Percentiles rank a stretch among this genome's conserved stretches.
phyloP scores from a whole-genome alignment of 495 filamentous ascomycete genomes.

The Gamarada debralockiae region DNA sequence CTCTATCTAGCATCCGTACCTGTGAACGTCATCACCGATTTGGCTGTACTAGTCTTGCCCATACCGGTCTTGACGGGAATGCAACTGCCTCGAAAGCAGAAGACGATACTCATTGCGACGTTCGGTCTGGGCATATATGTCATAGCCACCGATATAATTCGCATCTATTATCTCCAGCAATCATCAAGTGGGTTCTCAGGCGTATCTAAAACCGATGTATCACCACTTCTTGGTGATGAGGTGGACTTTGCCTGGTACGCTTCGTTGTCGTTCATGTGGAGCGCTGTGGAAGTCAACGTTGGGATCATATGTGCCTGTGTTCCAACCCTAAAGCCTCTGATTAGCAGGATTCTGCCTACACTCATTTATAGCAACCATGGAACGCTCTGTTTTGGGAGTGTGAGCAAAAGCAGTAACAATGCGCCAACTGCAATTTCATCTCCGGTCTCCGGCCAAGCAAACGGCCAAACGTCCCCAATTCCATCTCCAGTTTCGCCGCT shows the following conservation, averaged over 20 bases:
- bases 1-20: conserved; percentile 24
- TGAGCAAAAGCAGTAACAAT: neutral
- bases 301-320: conserved; percentile 87
- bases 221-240: conserved; percentile 21
- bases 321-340: conserved; percentile 82
- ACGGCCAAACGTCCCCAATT: no score
- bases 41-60: conserved; percentile 32
- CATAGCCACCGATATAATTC: conserved; percentile 79
- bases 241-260: conserved; percentile 62
- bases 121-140: conserved; percentile 84
- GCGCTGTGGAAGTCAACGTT: conserved; percentile 82
- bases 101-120: conserved; percentile 75
- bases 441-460: neutral
- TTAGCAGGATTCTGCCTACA: conserved; percentile 68
- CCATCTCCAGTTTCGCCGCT: no score
- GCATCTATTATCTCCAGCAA: conserved; percentile 84
- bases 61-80: conserved; percentile 84
- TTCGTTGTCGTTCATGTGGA: conserved; percentile 87
- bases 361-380: conserved; percentile 33
- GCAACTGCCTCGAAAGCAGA: conserved; percentile 77
- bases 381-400: neutral
- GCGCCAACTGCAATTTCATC: neutral
- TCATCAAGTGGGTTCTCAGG: conserved; percentile 37
- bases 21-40: conserved; percentile 27
- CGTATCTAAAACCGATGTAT: neutral